A percentile compares a stretch with the other conserved stretches of the same genome.
Conservation (phyloP, 2,329 filamentous ascomycete species). For the Immersiporthe knoxdaviesiana region DNA sequence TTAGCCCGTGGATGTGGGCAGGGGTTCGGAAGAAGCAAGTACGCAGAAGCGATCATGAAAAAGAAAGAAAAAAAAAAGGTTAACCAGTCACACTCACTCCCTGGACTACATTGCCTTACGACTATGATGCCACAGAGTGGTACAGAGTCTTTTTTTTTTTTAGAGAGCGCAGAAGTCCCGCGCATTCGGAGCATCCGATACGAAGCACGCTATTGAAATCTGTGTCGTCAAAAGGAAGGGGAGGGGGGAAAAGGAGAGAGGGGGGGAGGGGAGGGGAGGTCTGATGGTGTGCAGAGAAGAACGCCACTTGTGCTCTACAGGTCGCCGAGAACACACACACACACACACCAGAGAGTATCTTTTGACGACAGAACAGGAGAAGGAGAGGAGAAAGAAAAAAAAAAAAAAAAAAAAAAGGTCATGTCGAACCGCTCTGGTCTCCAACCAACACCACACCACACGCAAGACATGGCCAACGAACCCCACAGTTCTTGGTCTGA, state of each 20-base stretch:
- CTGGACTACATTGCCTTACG: not conserved
- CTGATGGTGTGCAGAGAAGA: not conserved
- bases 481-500: slow-evolving; percentile 25
- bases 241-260: too few species aligned
- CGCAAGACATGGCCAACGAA: slow-evolving; percentile 9
- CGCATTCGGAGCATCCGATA: not conserved
- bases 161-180: not conserved
- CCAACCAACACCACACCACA: too few species aligned
- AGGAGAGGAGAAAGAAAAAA: not conserved
- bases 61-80: not conserved
- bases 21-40: not conserved
- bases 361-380: not conserved
- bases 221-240: too few species aligned
- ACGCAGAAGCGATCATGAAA: slow-evolving; percentile 1
- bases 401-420: not conserved
- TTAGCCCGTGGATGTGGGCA: not conserved
- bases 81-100: not conserved
- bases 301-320: slow-evolving; percentile 8
- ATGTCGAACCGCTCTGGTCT: not conserved
- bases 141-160: not conserved
- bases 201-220: not conserved
- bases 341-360: too few species aligned
- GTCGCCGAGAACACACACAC: slow-evolving; percentile 4
- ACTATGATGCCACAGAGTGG: too few species aligned
- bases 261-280: too few species aligned